A percentile compares a stretch with the other conserved stretches of the same genome.
Conservation (phyloP, 2,329 filamentous ascomycete genomes). For the Rutstroemia sp. region DNA sequence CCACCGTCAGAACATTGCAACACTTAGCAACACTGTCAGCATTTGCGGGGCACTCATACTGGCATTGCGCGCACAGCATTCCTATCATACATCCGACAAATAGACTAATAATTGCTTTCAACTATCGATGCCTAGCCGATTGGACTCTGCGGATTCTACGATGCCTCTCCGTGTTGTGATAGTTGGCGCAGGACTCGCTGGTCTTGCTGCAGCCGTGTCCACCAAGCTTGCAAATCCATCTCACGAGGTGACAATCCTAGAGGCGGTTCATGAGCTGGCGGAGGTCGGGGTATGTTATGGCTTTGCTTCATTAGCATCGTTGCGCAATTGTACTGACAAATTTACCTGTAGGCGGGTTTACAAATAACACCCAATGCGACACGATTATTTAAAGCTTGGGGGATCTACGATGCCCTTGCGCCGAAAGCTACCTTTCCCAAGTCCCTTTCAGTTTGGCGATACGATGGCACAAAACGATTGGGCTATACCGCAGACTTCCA, state of each 20-base stretch:
- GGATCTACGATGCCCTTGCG: conserved; percentile 19
- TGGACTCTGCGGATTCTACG: neutral
- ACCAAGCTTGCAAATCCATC: conserved; percentile 29
- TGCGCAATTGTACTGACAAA: neutral
- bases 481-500: conserved; percentile 21
- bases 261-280: conserved; percentile 33
- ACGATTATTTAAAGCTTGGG: conserved; percentile 25
- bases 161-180: conserved; percentile 32
- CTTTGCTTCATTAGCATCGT: too few species aligned
- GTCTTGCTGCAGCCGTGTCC: conserved; percentile 34
- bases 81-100: too few species aligned
- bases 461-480: conserved; percentile 36
- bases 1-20: neutral
- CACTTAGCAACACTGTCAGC: neutral
- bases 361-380: conserved; percentile 28
- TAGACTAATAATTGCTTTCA: too few species aligned
- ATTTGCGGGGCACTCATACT: neutral
- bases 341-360: conserved; percentile 20
- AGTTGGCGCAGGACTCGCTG: conserved; percentile 37
- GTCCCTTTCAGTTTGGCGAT: conserved; percentile 44
- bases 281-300: conserved; percentile 30
- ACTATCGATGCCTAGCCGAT: neutral
- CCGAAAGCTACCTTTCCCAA: conserved; percentile 34
- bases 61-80: too few species aligned
- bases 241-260: conserved; percentile 37